Conservation (phyloP, 805 yeast genomes). For the Wickerhamomyces hampshirensis region DNA sequence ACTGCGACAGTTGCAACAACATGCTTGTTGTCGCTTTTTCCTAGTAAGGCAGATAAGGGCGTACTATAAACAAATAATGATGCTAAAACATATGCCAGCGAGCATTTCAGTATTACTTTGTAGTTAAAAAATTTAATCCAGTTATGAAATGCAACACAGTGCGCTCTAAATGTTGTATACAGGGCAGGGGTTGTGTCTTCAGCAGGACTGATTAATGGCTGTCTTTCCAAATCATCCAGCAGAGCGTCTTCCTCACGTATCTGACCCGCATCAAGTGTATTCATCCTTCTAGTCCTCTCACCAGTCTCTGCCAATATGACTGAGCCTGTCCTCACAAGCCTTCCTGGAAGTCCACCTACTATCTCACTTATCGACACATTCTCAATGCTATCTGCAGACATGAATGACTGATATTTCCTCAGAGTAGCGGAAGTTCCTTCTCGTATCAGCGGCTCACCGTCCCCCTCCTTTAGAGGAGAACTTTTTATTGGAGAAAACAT, state of each 20-base stretch:
- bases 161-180: neutral
- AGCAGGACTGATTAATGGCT: constrained; percentile 7
- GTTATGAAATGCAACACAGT: neutral
- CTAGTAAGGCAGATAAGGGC: constrained; percentile 46
- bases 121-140: constrained; percentile 10
- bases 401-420: constrained; percentile 19
- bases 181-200: neutral
- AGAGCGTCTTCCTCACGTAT: neutral
- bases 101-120: constrained; percentile 50
- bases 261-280: constrained; percentile 10
- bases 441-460: neutral
- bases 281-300: constrained; percentile 26
- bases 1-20: constrained; percentile 79
- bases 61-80: constrained; percentile 65
- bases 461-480: no score
- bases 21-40: constrained; percentile 71
- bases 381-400: constrained; percentile 17
- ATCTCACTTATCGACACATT: constrained; percentile 10
- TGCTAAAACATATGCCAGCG: constrained; percentile 70
- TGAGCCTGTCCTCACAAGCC: constrained; percentile 27
- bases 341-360: constrained; percentile 11
- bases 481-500: no score
- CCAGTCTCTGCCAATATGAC: constrained; percentile 44
- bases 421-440: constrained; percentile 11
- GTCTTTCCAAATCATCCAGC: constrained; percentile 14